Percentiles rank a stretch among this genome's conserved stretches.
Conservation (phyloP, 345 rosid genomes). For the Lagerstroemia speciosa region DNA sequence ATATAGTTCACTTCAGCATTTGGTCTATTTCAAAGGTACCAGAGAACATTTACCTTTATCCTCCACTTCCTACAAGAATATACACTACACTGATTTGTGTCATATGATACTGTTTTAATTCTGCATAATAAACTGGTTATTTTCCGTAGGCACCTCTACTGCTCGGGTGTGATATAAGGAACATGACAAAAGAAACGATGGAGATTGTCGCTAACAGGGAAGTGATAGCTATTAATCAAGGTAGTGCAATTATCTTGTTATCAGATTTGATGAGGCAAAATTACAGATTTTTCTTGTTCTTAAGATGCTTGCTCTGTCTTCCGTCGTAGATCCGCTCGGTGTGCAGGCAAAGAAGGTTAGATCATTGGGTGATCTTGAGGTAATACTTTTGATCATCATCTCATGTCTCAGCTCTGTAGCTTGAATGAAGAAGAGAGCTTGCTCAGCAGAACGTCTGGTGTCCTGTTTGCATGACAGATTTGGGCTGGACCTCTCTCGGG, state of each 20-base stretch:
- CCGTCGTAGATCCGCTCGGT: conserved; percentile 28
- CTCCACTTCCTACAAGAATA: not conserved
- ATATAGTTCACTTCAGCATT: conserved; percentile 76
- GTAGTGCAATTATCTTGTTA: conserved; percentile 10
- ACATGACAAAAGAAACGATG: conserved; percentile 21
- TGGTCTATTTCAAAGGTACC: conserved; percentile 91
- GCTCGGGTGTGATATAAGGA: conserved; percentile 33
- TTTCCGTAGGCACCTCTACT: conserved; percentile 35
- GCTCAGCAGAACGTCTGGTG: not conserved
- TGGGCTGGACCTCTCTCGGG: conserved; percentile 78
- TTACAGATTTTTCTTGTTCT: not conserved
- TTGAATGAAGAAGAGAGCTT: not conserved
- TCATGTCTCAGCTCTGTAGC: not conserved
- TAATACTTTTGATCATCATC: not conserved
- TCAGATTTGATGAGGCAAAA: conserved; percentile 9
- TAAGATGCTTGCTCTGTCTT: not conserved
- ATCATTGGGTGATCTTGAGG: conserved; percentile 33
- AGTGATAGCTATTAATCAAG: conserved; percentile 43
- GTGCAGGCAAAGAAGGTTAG: conserved; percentile 48
- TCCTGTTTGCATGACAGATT: conserved; percentile 26
- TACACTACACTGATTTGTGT: not conserved
- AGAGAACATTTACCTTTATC: not conserved
- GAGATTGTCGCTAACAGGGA: conserved; percentile 30
- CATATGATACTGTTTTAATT: not conserved
- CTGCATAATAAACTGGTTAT: not conserved